phyloP scores from a whole-genome alignment of 257 asterid species.

The Osmanthus fragrans region DNA sequence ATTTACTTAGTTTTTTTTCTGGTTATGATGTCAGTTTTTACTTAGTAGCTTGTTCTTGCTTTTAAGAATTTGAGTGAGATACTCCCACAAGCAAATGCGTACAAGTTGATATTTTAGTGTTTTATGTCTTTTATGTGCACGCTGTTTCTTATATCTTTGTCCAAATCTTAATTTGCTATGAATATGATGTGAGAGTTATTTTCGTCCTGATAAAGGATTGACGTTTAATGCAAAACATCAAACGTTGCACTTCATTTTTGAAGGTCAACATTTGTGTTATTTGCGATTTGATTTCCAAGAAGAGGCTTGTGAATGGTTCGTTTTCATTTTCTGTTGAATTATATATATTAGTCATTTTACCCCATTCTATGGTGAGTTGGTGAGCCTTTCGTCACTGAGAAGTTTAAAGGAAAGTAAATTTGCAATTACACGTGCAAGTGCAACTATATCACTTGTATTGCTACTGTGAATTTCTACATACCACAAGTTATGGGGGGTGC shows the following conservation, averaged over 20 bases:
- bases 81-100: too few species aligned
- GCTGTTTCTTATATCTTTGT: not conserved
- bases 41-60: not conserved
- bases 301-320: not conserved
- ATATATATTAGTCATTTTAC: not conserved
- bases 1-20: not conserved
- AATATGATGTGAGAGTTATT: too few species aligned
- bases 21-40: not conserved
- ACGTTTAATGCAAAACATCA: not conserved
- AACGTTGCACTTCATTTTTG: not conserved
- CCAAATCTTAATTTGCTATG: not conserved
- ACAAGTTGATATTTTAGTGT: not conserved
- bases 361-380: not conserved
- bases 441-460: not conserved
- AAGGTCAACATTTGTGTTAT: not conserved
- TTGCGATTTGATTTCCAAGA: not conserved
- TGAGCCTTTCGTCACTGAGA: not conserved
- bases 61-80: too few species aligned
- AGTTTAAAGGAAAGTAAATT: not conserved
- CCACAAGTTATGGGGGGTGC: not conserved
- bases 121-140: not conserved
- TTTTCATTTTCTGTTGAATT: conserved; percentile 8
- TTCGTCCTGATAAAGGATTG: too few species aligned
- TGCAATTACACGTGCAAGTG: too few species aligned
- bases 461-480: not conserved